phyloP scores from a whole-genome alignment of 371 early-diverging fungal genomes.

The Saksenaea oblongispora region DNA sequence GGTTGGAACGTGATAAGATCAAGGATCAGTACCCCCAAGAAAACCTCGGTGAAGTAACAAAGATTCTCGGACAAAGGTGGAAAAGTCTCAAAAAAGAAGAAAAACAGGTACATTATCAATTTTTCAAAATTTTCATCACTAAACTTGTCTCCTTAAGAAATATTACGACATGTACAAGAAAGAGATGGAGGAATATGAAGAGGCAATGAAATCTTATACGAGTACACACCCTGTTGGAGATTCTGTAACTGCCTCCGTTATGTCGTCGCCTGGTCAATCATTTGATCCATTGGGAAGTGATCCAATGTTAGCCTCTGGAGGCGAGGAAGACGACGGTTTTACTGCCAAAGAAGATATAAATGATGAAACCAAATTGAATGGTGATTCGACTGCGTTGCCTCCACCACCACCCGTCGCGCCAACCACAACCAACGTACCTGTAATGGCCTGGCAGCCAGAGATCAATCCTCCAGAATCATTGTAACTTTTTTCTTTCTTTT shows the following conservation, averaged over 20 bases:
- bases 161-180: conserved; percentile 54
- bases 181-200: conserved; percentile 52
- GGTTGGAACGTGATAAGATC: conserved; percentile 56
- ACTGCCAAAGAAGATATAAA: neutral
- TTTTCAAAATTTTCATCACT: neutral
- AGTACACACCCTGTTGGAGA: neutral
- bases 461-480: conserved; percentile 4
- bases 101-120: conserved; percentile 44
- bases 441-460: conserved; percentile 5
- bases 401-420: neutral
- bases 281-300: conserved; percentile 3
- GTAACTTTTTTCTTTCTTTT: neutral
- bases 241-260: neutral
- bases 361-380: neutral
- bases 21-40: conserved; percentile 59
- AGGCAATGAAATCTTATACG: conserved; percentile 51
- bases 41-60: conserved; percentile 52
- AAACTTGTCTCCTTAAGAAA: conserved; percentile 23
- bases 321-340: neutral
- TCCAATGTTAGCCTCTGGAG: conserved; percentile 2
- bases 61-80: conserved; percentile 54
- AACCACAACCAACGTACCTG: neutral
- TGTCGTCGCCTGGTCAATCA: neutral
- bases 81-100: conserved; percentile 48
- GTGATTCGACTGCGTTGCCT: neutral